phyloP scores from a whole-genome alignment of 2,329 filamentous ascomycete species.

The Bipolaris zeicola region DNA sequence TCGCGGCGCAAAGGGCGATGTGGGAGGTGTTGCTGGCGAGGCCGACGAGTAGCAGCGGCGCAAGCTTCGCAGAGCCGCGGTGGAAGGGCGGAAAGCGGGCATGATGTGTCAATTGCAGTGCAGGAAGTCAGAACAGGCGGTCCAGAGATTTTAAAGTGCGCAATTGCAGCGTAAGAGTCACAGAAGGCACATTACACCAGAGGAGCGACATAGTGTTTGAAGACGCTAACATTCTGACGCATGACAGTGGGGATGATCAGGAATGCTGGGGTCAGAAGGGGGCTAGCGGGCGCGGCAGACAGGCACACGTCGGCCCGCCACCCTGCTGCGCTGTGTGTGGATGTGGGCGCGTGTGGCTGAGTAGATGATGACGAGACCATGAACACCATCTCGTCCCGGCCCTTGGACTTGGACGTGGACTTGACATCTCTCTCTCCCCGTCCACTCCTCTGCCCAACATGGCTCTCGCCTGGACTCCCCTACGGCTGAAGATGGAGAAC shows the following conservation, averaged over 20 bases:
- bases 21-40: conserved; percentile 49
- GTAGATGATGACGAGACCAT: conserved; percentile 27
- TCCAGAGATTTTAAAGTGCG: conserved; percentile 18
- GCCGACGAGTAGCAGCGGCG: conserved; percentile 39
- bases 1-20: conserved; percentile 69
- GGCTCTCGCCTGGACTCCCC: conserved; percentile 14
- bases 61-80: conserved; percentile 40
- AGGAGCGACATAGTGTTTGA: conserved; percentile 23
- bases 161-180: conserved; percentile 27
- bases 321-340: background rate
- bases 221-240: conserved; percentile 19
- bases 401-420: background rate
- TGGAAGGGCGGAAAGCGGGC: conserved; percentile 39
- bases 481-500: conserved; percentile 21
- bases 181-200: conserved; percentile 12
- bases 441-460: conserved; percentile 6
- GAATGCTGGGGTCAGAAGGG: conserved; percentile 7
- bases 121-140: conserved; percentile 6
- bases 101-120: conserved; percentile 28
- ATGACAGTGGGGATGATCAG: conserved; percentile 6
- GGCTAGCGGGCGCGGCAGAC: conserved; percentile 15
- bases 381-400: background rate
- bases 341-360: conserved; percentile 15
- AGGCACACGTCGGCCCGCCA: conserved; percentile 11
- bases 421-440: conserved; percentile 8